Evolutionary conservation across 768 basidiomycete genomes (phyloP).

Genomic region (Tricholoma terreum): DNA sequence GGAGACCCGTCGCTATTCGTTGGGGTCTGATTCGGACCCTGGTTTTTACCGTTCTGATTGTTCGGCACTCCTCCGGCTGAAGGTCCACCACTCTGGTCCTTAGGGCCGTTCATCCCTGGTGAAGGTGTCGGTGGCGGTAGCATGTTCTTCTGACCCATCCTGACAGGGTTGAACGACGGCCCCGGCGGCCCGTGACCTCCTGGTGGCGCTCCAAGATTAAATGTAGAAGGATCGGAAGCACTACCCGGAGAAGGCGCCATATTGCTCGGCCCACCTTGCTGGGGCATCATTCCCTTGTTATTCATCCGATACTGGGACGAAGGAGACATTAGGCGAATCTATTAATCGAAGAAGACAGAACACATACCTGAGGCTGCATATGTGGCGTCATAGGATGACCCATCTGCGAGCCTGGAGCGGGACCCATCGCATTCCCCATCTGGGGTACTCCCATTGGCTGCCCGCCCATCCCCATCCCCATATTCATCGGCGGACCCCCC

Average conservation of each 20-base stretch:
- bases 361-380: conserved; percentile 34
- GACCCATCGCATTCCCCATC: conserved; percentile 16
- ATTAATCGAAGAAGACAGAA: background rate
- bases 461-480: conserved; percentile 22
- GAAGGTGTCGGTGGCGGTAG: conserved; percentile 56
- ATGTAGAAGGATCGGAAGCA: conserved; percentile 39
- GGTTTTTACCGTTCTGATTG: conserved; percentile 24
- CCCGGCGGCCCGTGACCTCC: conserved; percentile 29
- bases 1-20: conserved; percentile 38
- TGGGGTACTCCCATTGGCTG: conserved; percentile 21
- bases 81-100: conserved; percentile 24
- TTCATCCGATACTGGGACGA: conserved; percentile 6
- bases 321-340: background rate
- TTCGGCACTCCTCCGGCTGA: conserved; percentile 11
- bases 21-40: conserved; percentile 22
- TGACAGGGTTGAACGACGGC: conserved; percentile 30
- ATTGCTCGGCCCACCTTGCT: conserved; percentile 25
- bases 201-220: conserved; percentile 29
- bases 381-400: conserved; percentile 33
- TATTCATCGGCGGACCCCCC: conserved; percentile 21
- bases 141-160: conserved; percentile 38
- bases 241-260: conserved; percentile 41
- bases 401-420: conserved; percentile 37
- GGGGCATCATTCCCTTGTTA: conserved; percentile 23
- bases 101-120: conserved; percentile 37